Conservation (phyloP, 2,329 filamentous ascomycete genomes). For the Fusarium sororula region DNA sequence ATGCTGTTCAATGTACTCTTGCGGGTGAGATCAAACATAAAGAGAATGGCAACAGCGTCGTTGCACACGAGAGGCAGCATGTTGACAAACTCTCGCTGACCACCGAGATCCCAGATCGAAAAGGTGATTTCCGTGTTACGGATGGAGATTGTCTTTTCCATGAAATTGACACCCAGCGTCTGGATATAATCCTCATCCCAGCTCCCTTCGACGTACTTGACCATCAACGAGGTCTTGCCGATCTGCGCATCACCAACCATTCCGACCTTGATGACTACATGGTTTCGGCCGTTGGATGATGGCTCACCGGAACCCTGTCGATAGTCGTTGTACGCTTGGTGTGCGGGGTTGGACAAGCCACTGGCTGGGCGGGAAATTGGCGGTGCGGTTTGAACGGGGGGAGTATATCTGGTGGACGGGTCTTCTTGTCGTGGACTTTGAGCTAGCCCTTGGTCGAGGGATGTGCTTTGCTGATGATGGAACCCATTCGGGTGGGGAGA, state of each 20-base stretch:
- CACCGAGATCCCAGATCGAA: conserved; percentile 98
- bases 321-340: conserved; percentile 56
- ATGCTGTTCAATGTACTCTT: conserved; percentile 99
- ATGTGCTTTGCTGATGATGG: conserved; percentile 58
- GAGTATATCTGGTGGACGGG: conserved; percentile 56
- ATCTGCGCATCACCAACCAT: conserved; percentile 99
- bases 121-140: conserved; percentile 99
- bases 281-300: conserved; percentile 63
- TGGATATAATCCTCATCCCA: conserved; percentile 99
- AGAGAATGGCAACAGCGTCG: conserved; percentile 96
- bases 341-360: conserved; percentile 58
- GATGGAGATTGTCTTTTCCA: conserved; percentile 99
- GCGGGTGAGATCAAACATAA: conserved; percentile 98
- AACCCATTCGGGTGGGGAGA: conserved; percentile 54
- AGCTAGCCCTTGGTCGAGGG: conserved; percentile 59
- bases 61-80: conserved; percentile 99
- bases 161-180: conserved; percentile 98
- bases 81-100: conserved; percentile 98
- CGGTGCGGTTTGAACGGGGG: conserved; percentile 54
- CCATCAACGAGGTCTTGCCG: conserved; percentile 98
- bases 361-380: conserved; percentile 65
- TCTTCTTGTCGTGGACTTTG: conserved; percentile 54
- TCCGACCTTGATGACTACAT: conserved; percentile 98
- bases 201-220: conserved; percentile 98
- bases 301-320: conserved; percentile 51